Percentiles rank a stretch among this genome's conserved stretches.
Evolutionary conservation across 2,329 filamentous ascomycete genomes (phyloP).

Genomic region (Xylaria sp.): DNA sequence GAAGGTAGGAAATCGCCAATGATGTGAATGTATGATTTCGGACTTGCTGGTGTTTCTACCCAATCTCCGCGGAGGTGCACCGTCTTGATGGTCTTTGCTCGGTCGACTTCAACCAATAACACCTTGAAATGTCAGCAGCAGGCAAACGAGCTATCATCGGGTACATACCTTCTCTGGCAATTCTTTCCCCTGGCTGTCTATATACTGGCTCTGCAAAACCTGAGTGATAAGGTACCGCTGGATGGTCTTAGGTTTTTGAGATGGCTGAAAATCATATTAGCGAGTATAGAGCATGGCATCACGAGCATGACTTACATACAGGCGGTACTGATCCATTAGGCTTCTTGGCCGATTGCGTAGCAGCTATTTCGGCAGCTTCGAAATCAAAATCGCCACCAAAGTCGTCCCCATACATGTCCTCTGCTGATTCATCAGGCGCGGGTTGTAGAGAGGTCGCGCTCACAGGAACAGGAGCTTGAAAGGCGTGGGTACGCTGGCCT

Average conservation of each 20-base stretch:
- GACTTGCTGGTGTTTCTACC: slow-evolving; percentile 80
- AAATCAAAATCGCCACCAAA: slow-evolving; percentile 80
- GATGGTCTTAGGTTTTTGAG: slow-evolving; percentile 75
- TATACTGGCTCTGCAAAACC: slow-evolving; percentile 75
- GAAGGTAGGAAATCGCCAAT: slow-evolving; percentile 77
- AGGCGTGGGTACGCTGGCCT: slow-evolving; percentile 32
- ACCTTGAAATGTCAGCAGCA: slow-evolving; percentile 67
- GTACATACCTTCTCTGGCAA: slow-evolving; percentile 75
- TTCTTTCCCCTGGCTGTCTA: slow-evolving; percentile 67
- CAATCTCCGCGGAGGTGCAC: slow-evolving; percentile 87
- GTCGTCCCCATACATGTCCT: slow-evolving; percentile 73
- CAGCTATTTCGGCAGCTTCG: slow-evolving; percentile 77
- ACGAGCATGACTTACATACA: slow-evolving; percentile 62
- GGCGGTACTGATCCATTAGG: slow-evolving; percentile 50
- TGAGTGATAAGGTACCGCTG: slow-evolving; percentile 87
- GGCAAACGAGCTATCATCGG: slow-evolving; percentile 1
- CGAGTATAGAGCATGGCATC: slow-evolving; percentile 50
- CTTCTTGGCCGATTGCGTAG: slow-evolving; percentile 70
- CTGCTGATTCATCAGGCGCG: slow-evolving; percentile 51
- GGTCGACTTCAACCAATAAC: slow-evolving; percentile 83
- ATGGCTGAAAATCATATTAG: slow-evolving; percentile 76
- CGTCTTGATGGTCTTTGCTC: slow-evolving; percentile 69
- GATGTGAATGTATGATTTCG: slow-evolving; percentile 84
- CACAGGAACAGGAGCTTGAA: slow-evolving; percentile 33
- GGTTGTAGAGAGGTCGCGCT: slow-evolving; percentile 30